These are phyloP conservation scores for Coniferiporia weirii DNA, from an alignment of 1,284 basidiomycete species.

Conservation along the genomic window DNA sequence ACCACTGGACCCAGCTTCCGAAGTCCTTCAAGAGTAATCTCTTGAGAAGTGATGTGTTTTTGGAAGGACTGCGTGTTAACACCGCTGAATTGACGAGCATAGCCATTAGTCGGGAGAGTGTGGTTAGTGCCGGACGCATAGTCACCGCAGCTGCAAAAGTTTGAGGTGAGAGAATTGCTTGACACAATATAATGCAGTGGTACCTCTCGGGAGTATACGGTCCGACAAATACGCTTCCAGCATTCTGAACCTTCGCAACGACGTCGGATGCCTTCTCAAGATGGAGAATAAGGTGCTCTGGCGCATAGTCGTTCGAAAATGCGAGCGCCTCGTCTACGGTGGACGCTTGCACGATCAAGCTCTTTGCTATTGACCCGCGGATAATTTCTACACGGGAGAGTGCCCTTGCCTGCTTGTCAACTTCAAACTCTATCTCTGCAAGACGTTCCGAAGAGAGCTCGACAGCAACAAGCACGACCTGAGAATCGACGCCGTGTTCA, in stretches of 20 bases:
- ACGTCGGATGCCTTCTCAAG: constrained; percentile 64
- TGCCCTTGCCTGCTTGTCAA: constrained; percentile 85
- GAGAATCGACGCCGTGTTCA: constrained; percentile 96
- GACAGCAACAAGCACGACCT: constrained; percentile 90
- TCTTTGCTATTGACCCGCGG: constrained; percentile 87
- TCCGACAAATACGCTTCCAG: constrained; percentile 96
- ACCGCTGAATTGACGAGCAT: constrained; percentile 95
- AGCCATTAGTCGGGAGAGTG: constrained; percentile 92
- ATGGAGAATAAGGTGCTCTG: constrained; percentile 93
- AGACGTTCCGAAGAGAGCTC: constrained; percentile 61
- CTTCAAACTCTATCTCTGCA: constrained; percentile 74
- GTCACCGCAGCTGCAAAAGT: constrained; percentile 77
- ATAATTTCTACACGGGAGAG: constrained; percentile 89
- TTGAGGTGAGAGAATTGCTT: neutral
- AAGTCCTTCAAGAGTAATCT: constrained; percentile 80
- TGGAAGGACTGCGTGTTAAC: constrained; percentile 98
- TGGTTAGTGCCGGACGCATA: constrained; percentile 99
- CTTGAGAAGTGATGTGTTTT: constrained; percentile 97
- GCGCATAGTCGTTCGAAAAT: constrained; percentile 97
- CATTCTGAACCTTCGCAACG: constrained; percentile 76
- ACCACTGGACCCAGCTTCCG: constrained; percentile 83
- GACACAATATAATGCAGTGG: constrained; percentile 20
- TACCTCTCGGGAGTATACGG: constrained; percentile 92
- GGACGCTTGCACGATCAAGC: constrained; percentile 77
- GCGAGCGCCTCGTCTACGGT: constrained; percentile 71